Evolutionary conservation across 345 rosid species (phyloP).

Genomic region (Rhodamnia argentea): DNA sequence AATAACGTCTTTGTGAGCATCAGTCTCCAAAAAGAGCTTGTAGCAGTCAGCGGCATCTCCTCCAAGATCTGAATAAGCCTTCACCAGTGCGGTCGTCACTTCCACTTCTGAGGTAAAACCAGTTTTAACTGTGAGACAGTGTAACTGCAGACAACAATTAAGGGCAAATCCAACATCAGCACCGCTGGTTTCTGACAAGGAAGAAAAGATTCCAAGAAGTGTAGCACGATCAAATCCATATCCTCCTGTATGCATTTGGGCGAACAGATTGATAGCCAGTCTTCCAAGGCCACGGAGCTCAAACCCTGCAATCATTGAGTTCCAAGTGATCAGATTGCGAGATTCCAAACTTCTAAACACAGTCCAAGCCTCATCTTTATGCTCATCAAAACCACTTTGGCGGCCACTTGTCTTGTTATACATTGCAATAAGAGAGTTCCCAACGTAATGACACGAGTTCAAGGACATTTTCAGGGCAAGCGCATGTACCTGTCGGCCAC

Average conservation of each 20-base stretch:
- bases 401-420: slow-evolving; percentile 28
- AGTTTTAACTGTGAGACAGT: slow-evolving; percentile 41
- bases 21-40: slow-evolving; percentile 47
- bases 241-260: slow-evolving; percentile 38
- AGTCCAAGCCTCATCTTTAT: slow-evolving; percentile 44
- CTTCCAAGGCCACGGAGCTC: slow-evolving; percentile 30
- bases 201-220: slow-evolving; percentile 52
- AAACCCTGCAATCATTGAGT: slow-evolving; percentile 72
- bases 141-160: slow-evolving; percentile 46
- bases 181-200: slow-evolving; percentile 31
- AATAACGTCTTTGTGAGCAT: slow-evolving; percentile 34
- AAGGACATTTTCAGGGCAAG: slow-evolving; percentile 54
- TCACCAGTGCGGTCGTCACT: slow-evolving; percentile 64
- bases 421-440: slow-evolving; percentile 67
- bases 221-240: slow-evolving; percentile 66
- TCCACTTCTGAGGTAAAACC: slow-evolving; percentile 44
- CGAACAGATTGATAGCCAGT: slow-evolving; percentile 34
- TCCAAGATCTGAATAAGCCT: slow-evolving; percentile 62
- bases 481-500: slow-evolving; percentile 63
- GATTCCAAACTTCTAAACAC: slow-evolving; percentile 40
- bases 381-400: background rate
- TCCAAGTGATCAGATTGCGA: slow-evolving; percentile 60
- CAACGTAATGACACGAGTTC: slow-evolving; percentile 39
- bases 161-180: slow-evolving; percentile 18
- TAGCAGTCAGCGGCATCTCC: slow-evolving; percentile 46